phyloP scores from a whole-genome alignment of 1,284 basidiomycete species.

The Butyriboletus pseudospeciosus region DNA sequence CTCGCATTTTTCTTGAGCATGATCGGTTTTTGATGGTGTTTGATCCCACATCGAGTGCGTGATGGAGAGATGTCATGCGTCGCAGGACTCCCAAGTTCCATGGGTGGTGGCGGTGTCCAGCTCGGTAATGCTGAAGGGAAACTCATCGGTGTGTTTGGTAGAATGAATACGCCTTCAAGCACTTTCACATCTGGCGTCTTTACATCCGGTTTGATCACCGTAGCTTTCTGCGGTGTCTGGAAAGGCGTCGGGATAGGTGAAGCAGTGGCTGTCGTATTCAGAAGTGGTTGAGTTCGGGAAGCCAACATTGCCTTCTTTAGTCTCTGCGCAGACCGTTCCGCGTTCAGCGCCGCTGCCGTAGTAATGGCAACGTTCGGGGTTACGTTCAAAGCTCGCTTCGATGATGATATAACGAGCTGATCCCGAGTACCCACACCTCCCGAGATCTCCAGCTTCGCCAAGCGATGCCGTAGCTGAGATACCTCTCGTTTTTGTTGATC shows the following conservation, averaged over 20 bases:
- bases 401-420: constrained; percentile 35
- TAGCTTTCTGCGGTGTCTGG: constrained; percentile 30
- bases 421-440: constrained; percentile 34
- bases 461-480: constrained; percentile 49
- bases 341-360: constrained; percentile 73
- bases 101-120: constrained; percentile 20
- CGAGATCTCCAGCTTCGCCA: constrained; percentile 51
- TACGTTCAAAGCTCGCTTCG: constrained; percentile 41
- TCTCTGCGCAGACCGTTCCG: constrained; percentile 65
- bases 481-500: constrained; percentile 61
- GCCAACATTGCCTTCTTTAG: constrained; percentile 66
- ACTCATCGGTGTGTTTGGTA: constrained; percentile 19
- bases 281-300: constrained; percentile 57
- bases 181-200: constrained; percentile 1
- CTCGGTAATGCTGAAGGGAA: constrained; percentile 20
- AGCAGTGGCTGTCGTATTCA: constrained; percentile 53
- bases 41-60: constrained; percentile 28
- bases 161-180: background rate
- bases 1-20: constrained; percentile 40
- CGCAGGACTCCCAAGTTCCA: constrained; percentile 18
- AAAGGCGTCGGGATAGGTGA: constrained; percentile 42
- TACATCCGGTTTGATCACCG: background rate
- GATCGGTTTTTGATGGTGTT: constrained; percentile 43
- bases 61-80: constrained; percentile 26
- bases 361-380: constrained; percentile 63